Percentiles rank a stretch among this genome's conserved stretches.
These are phyloP conservation scores for Aspergillus fumigatiaffinis DNA, from an alignment of 2,329 filamentous ascomycete genomes.

Conservation along the genomic window DNA sequence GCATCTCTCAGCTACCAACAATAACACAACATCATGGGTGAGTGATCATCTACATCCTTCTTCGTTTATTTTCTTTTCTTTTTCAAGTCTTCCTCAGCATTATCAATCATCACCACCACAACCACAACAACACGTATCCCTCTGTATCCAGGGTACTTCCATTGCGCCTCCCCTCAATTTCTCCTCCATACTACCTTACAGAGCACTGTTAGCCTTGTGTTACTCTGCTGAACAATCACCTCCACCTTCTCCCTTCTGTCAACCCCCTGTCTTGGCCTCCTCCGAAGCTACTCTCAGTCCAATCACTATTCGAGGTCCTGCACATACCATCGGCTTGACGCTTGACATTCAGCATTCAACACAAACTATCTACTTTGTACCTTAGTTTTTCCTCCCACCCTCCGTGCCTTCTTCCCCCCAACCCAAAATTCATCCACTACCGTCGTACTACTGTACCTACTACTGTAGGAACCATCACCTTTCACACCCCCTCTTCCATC, in stretches of 20 bases:
- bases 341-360: background rate
- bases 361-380: background rate
- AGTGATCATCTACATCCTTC: conserved; percentile 7
- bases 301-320: background rate
- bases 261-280: conserved; percentile 7
- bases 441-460: background rate
- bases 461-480: background rate
- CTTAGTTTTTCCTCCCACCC: background rate
- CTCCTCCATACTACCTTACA: background rate
- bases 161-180: background rate
- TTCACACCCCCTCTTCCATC: background rate
- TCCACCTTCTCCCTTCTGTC: background rate
- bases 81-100: conserved; percentile 10
- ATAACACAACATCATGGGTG: conserved; percentile 14
- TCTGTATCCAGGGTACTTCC: background rate
- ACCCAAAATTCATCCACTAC: background rate
- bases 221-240: conserved; percentile 3
- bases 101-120: conserved; percentile 2
- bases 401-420: background rate
- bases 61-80: conserved; percentile 7
- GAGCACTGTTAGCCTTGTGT: conserved; percentile 1
- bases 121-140: background rate
- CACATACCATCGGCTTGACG: background rate
- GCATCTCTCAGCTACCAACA: conserved; percentile 1
- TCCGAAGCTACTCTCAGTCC: background rate